phyloP scores from a whole-genome alignment of 139 green algal species.

The Zygnema circumcarinatum region DNA sequence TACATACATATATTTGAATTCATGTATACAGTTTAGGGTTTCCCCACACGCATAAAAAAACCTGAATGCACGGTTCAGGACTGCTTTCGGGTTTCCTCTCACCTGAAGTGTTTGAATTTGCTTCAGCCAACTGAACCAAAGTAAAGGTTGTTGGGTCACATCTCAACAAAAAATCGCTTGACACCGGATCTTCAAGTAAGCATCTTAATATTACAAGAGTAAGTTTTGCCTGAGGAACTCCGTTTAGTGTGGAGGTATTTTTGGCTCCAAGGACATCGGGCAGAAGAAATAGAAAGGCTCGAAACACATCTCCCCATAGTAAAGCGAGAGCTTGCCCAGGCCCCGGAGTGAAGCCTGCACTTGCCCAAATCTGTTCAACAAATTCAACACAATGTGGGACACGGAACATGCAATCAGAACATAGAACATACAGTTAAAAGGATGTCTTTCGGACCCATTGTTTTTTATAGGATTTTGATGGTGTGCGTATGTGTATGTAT shows the following conservation, averaged over 20 bases:
- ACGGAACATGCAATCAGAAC: too few relatives aligned
- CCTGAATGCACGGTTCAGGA: too few relatives aligned
- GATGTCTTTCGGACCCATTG: too few relatives aligned
- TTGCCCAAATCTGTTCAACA: slow-evolving; percentile 14
- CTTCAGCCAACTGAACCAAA: not conserved
- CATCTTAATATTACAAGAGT: slow-evolving; percentile 13
- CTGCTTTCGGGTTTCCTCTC: too few relatives aligned
- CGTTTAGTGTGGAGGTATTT: too few relatives aligned
- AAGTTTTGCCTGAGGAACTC: not conserved
- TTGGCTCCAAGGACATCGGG: not conserved
- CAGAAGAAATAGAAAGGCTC: not conserved
- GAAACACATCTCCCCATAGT: slow-evolving; percentile 24
- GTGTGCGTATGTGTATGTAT: too few relatives aligned
- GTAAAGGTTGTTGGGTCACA: slow-evolving; percentile 18
- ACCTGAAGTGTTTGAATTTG: not conserved
- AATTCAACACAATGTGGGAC: slow-evolving; percentile 5
- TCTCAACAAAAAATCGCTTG: slow-evolving; percentile 30
- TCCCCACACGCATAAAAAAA: too few relatives aligned
- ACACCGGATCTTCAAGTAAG: slow-evolving; percentile 4
- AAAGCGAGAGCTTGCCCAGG: slow-evolving; percentile 4
- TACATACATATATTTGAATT: too few relatives aligned
- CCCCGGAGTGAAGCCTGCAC: not conserved
- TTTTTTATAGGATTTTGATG: too few relatives aligned
- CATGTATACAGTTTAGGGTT: too few relatives aligned
- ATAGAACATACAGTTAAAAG: too few relatives aligned